Base-by-base conservation (phyloP, 306 rosid species). In the Vigna unguiculata region DNA sequence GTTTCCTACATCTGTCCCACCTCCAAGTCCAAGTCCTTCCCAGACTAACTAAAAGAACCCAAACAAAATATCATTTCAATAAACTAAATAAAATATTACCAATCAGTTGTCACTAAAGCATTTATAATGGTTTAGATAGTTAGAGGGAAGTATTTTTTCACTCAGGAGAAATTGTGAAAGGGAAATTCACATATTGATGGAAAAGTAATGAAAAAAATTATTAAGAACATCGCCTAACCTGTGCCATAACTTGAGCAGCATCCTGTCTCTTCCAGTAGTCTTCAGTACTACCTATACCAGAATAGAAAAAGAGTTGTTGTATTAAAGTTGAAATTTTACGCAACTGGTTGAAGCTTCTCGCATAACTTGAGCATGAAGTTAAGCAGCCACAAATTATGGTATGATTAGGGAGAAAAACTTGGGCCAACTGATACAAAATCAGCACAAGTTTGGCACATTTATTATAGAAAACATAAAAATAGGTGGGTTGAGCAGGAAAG, bases 1-100 rank as follows among this genome's bases (percentile, higher is more conserved):
- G 84, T 84, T 89, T 83, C 97, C 98, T 17, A 95, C 78, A 80
- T 85, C 96, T 74, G 82, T 84, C 30, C 89, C 92, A 77, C 97
- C 97, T 82, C 97, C 96, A 75, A 95, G 91, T 47, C 97, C 99
- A 66, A 95, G 97, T 69, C 99, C 97, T 80, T 92, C 92, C 97
- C 97, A 92, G 17, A 88, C 87, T 76, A 95, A 82, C 97, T 95
- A 88, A 84, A 88, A 80, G 46, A 80, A 81, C 67, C 63, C 80
- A 53, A 48, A 73, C 65, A 67, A 64, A 36, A 34, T 41, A 36
- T 22, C 32, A 61, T 61, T 64, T 79, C 46, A 69, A 74, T 20
- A 16, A 73, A 67, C 5, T 55, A 75, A 78, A 67, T 22, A 72
- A 48, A 30, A 11, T 62, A 63, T 21, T 43, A 19, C 15, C 51